A percentile compares a stretch with the other conserved stretches of the same genome.
Evolutionary conservation across 179 eudicot species (phyloP).

Genomic region (Amaranthus tricolor): DNA sequence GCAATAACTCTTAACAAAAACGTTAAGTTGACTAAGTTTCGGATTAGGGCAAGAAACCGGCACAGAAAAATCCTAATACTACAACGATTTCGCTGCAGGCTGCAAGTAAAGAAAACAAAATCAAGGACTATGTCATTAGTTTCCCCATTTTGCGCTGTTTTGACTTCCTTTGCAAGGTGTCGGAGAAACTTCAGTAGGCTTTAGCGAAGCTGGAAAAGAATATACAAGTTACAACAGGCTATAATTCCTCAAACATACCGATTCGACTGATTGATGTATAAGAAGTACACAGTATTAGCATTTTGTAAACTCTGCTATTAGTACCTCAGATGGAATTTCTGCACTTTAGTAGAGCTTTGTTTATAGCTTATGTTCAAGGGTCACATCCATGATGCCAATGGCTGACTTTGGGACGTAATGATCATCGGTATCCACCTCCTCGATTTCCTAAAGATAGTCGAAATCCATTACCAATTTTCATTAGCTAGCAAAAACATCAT

Average conservation of each 20-base stretch:
- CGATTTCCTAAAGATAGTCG: conserved; percentile 69
- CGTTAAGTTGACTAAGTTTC: conserved; percentile 1
- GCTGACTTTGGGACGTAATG: conserved; percentile 85
- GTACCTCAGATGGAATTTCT: conserved; percentile 13
- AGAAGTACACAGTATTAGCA: conserved; percentile 16
- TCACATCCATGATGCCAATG: conserved; percentile 65
- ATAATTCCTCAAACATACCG: not conserved
- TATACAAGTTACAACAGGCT: not conserved
- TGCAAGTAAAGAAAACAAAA: not conserved
- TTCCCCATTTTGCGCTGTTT: not conserved
- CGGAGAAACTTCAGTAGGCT: not conserved
- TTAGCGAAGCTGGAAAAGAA: conserved; percentile 2
- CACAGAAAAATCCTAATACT: conserved; percentile 11
- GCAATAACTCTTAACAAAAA: conserved; percentile 4
- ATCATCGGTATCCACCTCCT: conserved; percentile 95
- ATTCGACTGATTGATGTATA: conserved; percentile 8
- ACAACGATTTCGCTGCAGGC: not conserved
- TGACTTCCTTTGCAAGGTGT: conserved; percentile 1
- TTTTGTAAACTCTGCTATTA: not conserved
- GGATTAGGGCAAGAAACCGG: not conserved
- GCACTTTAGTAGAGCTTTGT: not conserved
- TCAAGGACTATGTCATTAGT: conserved; percentile 1
- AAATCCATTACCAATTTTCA: not conserved
- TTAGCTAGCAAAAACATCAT: not conserved
- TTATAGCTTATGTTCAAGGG: conserved; percentile 58